Percentiles rank a stretch among this genome's conserved stretches.
Conservation (phyloP, 352 stramenopile species). For the Pilasporangium apinafurcum region DNA sequence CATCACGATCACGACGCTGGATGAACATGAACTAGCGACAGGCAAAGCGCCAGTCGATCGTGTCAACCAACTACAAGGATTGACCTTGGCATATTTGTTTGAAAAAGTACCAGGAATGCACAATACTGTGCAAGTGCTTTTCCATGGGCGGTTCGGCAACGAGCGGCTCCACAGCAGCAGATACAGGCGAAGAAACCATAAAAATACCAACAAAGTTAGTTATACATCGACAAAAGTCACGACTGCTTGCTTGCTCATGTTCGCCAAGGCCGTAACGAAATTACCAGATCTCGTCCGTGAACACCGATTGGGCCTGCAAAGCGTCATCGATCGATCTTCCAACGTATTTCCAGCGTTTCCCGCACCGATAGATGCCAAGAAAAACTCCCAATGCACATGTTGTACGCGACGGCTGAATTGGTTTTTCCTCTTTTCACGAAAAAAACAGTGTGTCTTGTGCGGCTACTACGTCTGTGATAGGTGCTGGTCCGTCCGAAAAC, state of each 20-base stretch:
- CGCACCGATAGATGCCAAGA: too few species aligned
- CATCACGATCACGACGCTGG: conserved; percentile 17
- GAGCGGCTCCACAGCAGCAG: conserved; percentile 6
- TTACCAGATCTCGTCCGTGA: conserved; percentile 23
- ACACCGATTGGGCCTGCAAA: conserved; percentile 24
- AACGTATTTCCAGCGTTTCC: conserved; percentile 5
- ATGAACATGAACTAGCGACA: conserved; percentile 14
- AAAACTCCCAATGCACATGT: conserved; percentile 33
- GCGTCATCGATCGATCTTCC: conserved; percentile 23
- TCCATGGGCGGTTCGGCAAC: conserved; percentile 19
- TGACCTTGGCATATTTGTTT: conserved; percentile 24
- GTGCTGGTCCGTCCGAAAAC: conserved; percentile 11
- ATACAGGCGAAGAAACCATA: neutral
- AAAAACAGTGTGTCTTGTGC: conserved; percentile 17
- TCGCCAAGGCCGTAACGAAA: conserved; percentile 17
- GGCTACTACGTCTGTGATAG: conserved; percentile 19
- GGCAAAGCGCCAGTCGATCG: conserved; percentile 21
- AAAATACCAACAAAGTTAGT: neutral
- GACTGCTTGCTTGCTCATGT: conserved; percentile 8
- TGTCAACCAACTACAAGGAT: conserved; percentile 29
- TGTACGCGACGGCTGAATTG: conserved; percentile 33
- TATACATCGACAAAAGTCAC: conserved; percentile 16
- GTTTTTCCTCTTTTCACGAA: conserved; percentile 8
- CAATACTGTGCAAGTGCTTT: conserved; percentile 21
- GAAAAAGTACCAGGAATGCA: conserved; percentile 5